Conservation (phyloP, 73 alveolate species). For the Tetrahymena thermophila region DNA sequence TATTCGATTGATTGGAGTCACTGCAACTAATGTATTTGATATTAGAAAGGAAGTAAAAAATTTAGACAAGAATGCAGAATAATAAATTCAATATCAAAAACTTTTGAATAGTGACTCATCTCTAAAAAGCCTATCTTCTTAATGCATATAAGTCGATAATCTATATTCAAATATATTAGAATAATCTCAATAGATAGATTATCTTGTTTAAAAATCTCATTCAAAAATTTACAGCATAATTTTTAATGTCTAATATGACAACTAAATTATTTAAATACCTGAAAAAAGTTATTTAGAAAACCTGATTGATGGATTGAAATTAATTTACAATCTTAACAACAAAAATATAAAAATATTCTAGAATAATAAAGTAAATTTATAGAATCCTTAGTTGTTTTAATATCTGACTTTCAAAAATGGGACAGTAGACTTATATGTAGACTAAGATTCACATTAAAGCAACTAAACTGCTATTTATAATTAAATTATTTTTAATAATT, state of each 20-base stretch:
- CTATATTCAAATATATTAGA: neutral
- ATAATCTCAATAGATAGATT: neutral
- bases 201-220: neutral
- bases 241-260: neutral
- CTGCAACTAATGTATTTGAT: neutral
- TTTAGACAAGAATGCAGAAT: neutral
- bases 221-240: neutral
- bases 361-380: neutral
- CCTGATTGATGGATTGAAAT: neutral
- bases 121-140: neutral
- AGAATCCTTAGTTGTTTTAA: neutral
- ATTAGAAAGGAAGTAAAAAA: neutral
- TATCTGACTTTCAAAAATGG: neutral
- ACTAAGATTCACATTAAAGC: neutral
- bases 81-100: neutral
- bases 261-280: neutral
- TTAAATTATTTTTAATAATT: too few species aligned
- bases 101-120: neutral
- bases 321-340: neutral
- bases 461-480: neutral
- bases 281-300: neutral
- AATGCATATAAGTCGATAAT: neutral
- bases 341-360: neutral
- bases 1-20: neutral
- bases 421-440: neutral